Evolutionary conservation across 768 basidiomycete genomes (phyloP).

Genomic region (Suillus luteus): DNA sequence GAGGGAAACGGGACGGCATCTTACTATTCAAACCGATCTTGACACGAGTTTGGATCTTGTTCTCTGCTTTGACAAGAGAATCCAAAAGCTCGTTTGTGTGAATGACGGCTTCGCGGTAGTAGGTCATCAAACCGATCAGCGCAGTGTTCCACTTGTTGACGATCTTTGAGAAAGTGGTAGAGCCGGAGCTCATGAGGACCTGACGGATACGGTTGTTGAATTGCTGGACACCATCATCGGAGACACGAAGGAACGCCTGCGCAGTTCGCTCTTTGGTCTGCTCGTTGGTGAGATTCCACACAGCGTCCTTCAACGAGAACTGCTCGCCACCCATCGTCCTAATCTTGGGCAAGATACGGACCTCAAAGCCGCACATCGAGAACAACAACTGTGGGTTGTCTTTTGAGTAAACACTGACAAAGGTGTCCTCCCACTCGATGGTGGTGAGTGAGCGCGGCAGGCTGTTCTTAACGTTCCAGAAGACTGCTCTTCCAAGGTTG

Average conservation of each 20-base stretch:
- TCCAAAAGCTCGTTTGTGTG: slow-evolving; percentile 97
- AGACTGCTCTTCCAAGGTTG: slow-evolving; percentile 96
- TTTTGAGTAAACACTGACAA: slow-evolving; percentile 95
- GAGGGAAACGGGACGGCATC: slow-evolving; percentile 99
- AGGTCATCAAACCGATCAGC: slow-evolving; percentile 95
- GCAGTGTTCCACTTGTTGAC: slow-evolving; percentile 99
- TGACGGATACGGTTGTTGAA: slow-evolving; percentile 98
- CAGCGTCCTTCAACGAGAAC: slow-evolving; percentile 94
- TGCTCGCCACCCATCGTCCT: slow-evolving; percentile 95
- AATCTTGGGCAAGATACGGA: slow-evolving; percentile 96
- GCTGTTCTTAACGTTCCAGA: slow-evolving; percentile 99
- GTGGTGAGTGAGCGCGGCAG: slow-evolving; percentile 94
- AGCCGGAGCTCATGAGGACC: slow-evolving; percentile 98
- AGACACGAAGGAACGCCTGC: slow-evolving; percentile 96
- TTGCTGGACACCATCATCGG: slow-evolving; percentile 93
- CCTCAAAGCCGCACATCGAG: slow-evolving; percentile 99
- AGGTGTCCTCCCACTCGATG: slow-evolving; percentile 99
- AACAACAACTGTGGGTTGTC: slow-evolving; percentile 97
- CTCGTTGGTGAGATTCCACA: slow-evolving; percentile 97
- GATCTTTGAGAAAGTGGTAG: slow-evolving; percentile 98
- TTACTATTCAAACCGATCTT: slow-evolving; percentile 99
- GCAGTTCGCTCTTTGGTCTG: slow-evolving; percentile 97
- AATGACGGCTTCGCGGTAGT: slow-evolving; percentile 96
- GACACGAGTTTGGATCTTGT: slow-evolving; percentile 99
- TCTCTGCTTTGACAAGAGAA: slow-evolving; percentile 96